Base-by-base conservation (phyloP, 768 basidiomycete species). In the Hypholoma sublateritium region DNA sequence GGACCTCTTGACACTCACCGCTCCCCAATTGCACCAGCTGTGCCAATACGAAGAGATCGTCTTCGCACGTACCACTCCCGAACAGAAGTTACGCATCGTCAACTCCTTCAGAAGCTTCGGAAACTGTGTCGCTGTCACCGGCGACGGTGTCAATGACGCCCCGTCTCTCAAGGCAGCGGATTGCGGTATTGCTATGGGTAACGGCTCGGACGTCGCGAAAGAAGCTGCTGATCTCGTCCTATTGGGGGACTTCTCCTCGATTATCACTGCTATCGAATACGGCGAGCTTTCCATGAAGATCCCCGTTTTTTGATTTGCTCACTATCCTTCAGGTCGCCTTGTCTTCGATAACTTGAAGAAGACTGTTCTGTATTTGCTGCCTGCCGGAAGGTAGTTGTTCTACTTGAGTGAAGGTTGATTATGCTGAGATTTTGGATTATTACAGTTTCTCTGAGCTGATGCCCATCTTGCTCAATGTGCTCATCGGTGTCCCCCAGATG, bases 341-440 rank as follows among this genome's bases (percentile, higher is more conserved):
- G 81, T 83, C 16, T 87, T 81, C 62, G 85, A 86, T 64, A 88
- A 88, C 61, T 72, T 88, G 34, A 79, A 82, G 73, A 81, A 85
- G 72, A 71, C 79, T 14, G 76, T 78, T 5, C 58, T 82, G n/a
- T 80, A 82, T 53, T 69, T 81, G 13, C 67, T 81, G 41, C 79
- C 79, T 7, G 80, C 79, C 41, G 79, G 80, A 64, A 74, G 75
- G 69, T 83, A 70, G 64, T 51, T 69, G 64, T 60, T 69, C 4
- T 28, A 17, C 11, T 21, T 19, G 50, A 9, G 35, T 57, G 13
- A 32, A 32, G 28, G 9, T 5, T 32, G 28, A 7, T 32, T 5
- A 9, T 32, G 28, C 5, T 58, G 28, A 52, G 5, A 22, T 16
- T 13, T 19, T 14, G 24, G 36, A n/a, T 11, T 32, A 32, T 32